Base-by-base conservation (phyloP, 2,329 filamentous ascomycete genomes). In the Hypocrella siamensis region DNA sequence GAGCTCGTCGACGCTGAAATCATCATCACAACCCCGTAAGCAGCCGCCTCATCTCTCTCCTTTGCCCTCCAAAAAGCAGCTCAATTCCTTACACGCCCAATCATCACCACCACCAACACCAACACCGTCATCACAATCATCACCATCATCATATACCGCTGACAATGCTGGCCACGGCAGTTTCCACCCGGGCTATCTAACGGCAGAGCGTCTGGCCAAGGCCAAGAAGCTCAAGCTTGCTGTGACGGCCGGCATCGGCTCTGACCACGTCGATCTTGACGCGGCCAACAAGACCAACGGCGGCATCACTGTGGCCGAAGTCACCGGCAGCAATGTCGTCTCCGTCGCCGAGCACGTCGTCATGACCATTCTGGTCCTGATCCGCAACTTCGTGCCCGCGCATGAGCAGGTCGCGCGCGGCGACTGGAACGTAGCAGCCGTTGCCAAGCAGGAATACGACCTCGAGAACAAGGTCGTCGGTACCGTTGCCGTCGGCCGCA, bases 201-300 rank as follows among this genome's bases (percentile, higher is more conserved):
- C 82, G 31, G 84, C 83, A 33, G 88, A 96, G 67, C 86, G 90
- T 53, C 76, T 98, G 35, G 84, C 84, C 50, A 93, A 90, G 68
- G 90, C 90, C 46, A 96, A 96, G 80, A 96, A 98, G 36, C 80
- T 98, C 51, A 96, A 96, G 76, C 68, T 98, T 40, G 88, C 88
- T 56, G 64, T 98, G 58, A 98, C 90, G 31, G 90, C 90, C 47
- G 90, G 90, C 67, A 93, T 98, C 53, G 90, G 90, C 45, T 96
- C 88, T 32, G 90, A 98, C 65, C 90, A 98, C 61, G 83, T 98
- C 55, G 90, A 98, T 64, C 75, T 96, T 41, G 76, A 96, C 57
- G 85, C 82, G 28, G 90, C 90, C 58, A 96, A 96, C 79, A 86
- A 79, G 67, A 94, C 86, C 63, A 98, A 98, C 58, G 88, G 88